Evolutionary conservation across 2,329 filamentous ascomycete species (phyloP).

Genomic region (Alternaria brassicicola): DNA sequence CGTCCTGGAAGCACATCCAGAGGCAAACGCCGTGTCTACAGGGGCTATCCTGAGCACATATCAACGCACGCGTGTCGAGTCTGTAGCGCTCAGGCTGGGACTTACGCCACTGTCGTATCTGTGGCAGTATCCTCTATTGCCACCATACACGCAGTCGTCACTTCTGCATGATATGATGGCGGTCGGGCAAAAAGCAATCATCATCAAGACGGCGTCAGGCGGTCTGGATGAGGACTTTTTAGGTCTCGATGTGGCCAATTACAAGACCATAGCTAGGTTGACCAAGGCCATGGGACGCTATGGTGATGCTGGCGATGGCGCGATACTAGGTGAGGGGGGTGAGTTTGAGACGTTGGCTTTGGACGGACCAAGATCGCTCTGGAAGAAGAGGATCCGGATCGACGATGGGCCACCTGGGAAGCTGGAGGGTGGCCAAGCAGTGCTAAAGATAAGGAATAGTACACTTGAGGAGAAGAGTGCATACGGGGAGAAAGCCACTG

Average conservation of each 20-base stretch:
- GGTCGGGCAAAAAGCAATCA: conserved; percentile 80
- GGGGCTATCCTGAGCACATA: conserved; percentile 95
- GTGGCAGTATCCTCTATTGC: conserved; percentile 86
- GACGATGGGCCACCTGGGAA: conserved; percentile 59
- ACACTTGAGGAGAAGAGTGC: conserved; percentile 57
- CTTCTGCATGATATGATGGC: conserved; percentile 82
- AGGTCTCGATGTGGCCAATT: conserved; percentile 77
- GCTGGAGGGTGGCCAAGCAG: conserved; percentile 79
- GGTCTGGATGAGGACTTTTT: conserved; percentile 81
- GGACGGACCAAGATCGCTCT: conserved; percentile 75
- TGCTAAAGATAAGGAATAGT: conserved; percentile 68
- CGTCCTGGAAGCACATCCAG: conserved; percentile 72
- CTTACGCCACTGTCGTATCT: conserved; percentile 83
- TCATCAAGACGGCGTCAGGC: conserved; percentile 93
- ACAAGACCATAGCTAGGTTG: conserved; percentile 54
- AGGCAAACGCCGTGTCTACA: conserved; percentile 83
- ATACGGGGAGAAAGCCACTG: conserved; percentile 22
- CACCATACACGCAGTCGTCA: conserved; percentile 55
- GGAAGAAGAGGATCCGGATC: conserved; percentile 73
- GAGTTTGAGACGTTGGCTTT: conserved; percentile 95
- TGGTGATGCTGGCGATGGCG: conserved; percentile 67
- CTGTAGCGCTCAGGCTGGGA: conserved; percentile 82
- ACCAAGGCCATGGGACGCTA: conserved; percentile 68
- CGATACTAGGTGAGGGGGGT: conserved; percentile 87
- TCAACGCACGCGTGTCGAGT: conserved; percentile 94